These are phyloP conservation scores for Martensiomyces pterosporus DNA, from an alignment of 192 early-diverging fungal genomes.

Conservation along the genomic window DNA sequence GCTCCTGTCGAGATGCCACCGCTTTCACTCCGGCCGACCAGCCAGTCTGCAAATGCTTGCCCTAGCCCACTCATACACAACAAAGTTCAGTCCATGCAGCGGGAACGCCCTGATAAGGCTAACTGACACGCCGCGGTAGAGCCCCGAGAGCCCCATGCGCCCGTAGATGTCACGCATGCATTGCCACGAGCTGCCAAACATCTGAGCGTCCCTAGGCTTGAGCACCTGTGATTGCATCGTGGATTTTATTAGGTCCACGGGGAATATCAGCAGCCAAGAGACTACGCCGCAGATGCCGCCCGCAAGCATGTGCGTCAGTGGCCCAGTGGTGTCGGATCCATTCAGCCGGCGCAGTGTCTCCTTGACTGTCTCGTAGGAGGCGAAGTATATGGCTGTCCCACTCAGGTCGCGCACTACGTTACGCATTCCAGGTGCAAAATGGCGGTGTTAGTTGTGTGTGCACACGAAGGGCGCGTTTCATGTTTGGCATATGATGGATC, in stretches of 20 bases:
- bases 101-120: slow-evolving; percentile 75
- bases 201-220: slow-evolving; percentile 36
- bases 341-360: slow-evolving; percentile 42
- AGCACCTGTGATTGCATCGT: slow-evolving; percentile 71
- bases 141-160: slow-evolving; percentile 53
- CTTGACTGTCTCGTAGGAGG: slow-evolving; percentile 60
- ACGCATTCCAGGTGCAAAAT: background rate
- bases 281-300: slow-evolving; percentile 74
- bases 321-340: slow-evolving; percentile 50
- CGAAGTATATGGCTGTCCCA: slow-evolving; percentile 73
- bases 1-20: no score
- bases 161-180: slow-evolving; percentile 53
- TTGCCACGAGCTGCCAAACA: slow-evolving; percentile 46
- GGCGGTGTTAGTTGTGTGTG: slow-evolving; percentile 1
- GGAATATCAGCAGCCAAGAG: slow-evolving; percentile 76
- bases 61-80: slow-evolving; percentile 67
- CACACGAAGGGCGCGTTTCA: background rate
- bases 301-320: slow-evolving; percentile 69
- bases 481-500: no score
- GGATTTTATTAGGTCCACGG: slow-evolving; percentile 72
- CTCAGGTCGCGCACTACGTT: slow-evolving; percentile 57
- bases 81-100: slow-evolving; percentile 78
- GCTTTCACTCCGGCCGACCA: slow-evolving; percentile 20
- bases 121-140: slow-evolving; percentile 72
- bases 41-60: slow-evolving; percentile 34